Evolutionary conservation across 352 stramenopile genomes (phyloP).

Genomic region (Phytopythium boreale): DNA sequence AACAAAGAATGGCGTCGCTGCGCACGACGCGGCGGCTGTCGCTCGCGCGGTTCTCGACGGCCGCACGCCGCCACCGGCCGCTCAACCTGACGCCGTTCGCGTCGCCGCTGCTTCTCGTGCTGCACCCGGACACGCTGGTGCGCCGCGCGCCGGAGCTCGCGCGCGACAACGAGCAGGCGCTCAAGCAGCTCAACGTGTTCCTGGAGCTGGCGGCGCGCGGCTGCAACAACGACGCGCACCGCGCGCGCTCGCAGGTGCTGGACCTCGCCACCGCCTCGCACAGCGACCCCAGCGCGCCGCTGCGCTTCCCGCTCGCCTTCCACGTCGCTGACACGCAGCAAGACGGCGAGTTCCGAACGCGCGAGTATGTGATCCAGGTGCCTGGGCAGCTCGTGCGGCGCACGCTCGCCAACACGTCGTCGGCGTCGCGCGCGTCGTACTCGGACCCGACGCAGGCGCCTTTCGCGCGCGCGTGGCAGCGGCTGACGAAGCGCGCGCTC

Average conservation of each 20-base stretch:
- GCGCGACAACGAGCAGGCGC: slow-evolving; percentile 58
- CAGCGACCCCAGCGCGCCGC: slow-evolving; percentile 18
- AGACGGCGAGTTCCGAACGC: slow-evolving; percentile 13
- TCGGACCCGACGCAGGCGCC: slow-evolving; percentile 34
- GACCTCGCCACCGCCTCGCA: slow-evolving; percentile 20
- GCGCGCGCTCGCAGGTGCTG: slow-evolving; percentile 48
- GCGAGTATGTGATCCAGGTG: slow-evolving; percentile 51
- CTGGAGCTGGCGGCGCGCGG: slow-evolving; percentile 54
- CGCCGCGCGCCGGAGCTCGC: slow-evolving; percentile 37
- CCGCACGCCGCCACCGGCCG: not conserved
- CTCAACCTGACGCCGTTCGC: slow-evolving; percentile 63
- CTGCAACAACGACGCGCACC: slow-evolving; percentile 71
- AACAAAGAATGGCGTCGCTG: not conserved
- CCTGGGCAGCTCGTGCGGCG: slow-evolving; percentile 45
- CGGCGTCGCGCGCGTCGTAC: not conserved
- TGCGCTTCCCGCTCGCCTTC: slow-evolving; percentile 58
- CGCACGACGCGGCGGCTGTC: not conserved
- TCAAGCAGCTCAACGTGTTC: slow-evolving; percentile 83
- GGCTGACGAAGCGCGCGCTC: slow-evolving; percentile 54
- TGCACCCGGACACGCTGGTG: slow-evolving; percentile 70
- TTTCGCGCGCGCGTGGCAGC: slow-evolving; percentile 67
- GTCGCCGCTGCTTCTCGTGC: slow-evolving; percentile 62
- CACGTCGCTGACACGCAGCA: slow-evolving; percentile 26
- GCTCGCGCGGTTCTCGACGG: not conserved
- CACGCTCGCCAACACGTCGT: slow-evolving; percentile 38